Base-by-base conservation (phyloP, 2,329 filamentous ascomycete genomes). In the Neonectria faginata region DNA sequence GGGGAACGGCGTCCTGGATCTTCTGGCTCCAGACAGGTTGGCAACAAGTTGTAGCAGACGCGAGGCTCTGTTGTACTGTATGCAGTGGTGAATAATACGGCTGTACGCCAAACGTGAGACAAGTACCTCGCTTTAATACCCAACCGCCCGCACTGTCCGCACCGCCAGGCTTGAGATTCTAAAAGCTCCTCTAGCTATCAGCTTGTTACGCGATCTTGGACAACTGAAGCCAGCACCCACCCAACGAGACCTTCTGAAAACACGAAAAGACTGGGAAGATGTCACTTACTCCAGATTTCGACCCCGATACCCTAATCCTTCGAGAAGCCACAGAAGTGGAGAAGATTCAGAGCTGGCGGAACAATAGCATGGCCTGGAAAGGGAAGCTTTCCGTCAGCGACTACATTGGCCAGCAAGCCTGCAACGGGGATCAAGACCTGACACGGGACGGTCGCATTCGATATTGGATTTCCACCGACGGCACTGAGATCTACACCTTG, bases 261-360 rank as follows among this genome's bases (percentile, higher is more conserved):
- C 22, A 22, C 33, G 12, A 44, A 3, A 10, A 2, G 12, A 25
- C 44, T 5, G 4, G 3, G 9, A 16, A 47, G 44, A 47, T 47
- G 44, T 27, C 44, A 11, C 18, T 25, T 7, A 22, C 44, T 27
- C 44, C 44, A 47, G 44, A 8, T 25, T 47, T 47, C 20, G 44
- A 47, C 20, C 20, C 44, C 6, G 20, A 22, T 14, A 22, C 12
- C 20, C 9, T 47, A 4, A 6, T 20, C 14, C 36, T 54, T 8
- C 51, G 18, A 18, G 51, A 54, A n/a, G 51, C 51, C 12, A 54
- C 51, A n/a, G 51, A 41, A 14, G 29, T 18, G 16, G 51, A 54
- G 20, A 54, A 54, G 18, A 7, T 54, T 9, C 51, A 54, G 18
- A 54, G 51, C 33, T 54, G 51, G 51, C 51, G 33, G 18, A 54